Evolutionary conservation across 2,329 filamentous ascomycete species (phyloP).

Genomic region (Cytospora chrysosperma): DNA sequence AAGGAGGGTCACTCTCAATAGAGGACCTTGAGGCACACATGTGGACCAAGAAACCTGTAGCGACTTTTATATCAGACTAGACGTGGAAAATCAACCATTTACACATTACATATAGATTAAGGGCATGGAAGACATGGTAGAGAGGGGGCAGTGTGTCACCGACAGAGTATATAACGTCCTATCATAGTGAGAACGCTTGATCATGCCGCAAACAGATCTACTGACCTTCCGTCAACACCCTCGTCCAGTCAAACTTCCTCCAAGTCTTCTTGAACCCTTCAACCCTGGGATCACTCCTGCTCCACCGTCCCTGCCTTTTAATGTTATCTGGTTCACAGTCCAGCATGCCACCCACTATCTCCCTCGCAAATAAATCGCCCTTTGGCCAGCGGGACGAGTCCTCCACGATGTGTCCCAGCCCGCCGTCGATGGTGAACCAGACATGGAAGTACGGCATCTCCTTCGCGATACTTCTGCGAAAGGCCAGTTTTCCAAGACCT

Average conservation of each 20-base stretch:
- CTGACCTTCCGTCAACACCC: constrained; percentile 48
- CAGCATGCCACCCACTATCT: constrained; percentile 89
- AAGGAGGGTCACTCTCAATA: not conserved
- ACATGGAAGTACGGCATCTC: constrained; percentile 99
- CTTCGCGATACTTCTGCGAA: constrained; percentile 79
- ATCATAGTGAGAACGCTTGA: no score
- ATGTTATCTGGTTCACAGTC: constrained; percentile 78
- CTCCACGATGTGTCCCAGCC: constrained; percentile 89
- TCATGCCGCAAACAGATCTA: not conserved
- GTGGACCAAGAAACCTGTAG: not conserved
- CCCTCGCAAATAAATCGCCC: constrained; percentile 89
- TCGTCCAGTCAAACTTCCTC: constrained; percentile 89
- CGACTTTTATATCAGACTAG: not conserved
- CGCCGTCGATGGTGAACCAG: constrained; percentile 92
- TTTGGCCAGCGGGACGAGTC: constrained; percentile 81
- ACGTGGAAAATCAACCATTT: no score
- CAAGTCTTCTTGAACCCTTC: constrained; percentile 82
- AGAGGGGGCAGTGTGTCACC: no score
- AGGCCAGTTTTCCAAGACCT: constrained; percentile 76
- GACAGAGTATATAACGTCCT: no score
- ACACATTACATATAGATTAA: no score
- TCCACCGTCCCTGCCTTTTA: constrained; percentile 89
- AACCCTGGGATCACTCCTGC: constrained; percentile 64
- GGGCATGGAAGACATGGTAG: no score
- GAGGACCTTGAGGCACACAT: not conserved